Conservation (phyloP, 2,329 filamentous ascomycete genomes). For the Colletotrichum higginsianum region DNA sequence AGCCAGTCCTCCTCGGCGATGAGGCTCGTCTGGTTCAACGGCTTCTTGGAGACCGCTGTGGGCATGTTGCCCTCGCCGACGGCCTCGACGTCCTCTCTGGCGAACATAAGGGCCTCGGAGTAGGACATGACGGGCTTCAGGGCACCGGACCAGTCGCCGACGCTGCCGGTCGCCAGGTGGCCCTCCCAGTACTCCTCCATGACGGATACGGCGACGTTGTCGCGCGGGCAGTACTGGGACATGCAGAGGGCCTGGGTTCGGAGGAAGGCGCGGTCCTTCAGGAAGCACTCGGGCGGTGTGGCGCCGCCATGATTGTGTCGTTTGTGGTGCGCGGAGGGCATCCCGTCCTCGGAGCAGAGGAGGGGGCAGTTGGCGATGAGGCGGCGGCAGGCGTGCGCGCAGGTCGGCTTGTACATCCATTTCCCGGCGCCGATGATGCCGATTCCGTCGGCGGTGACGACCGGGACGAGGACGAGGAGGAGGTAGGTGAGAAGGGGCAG, state of each 20-base stretch:
- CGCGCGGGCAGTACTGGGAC: conserved; percentile 48
- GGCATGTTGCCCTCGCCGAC: conserved; percentile 16
- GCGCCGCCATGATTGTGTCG: background rate
- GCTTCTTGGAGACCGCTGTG: conserved; percentile 7
- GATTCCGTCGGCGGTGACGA: conserved; percentile 41
- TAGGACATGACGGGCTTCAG: conserved; percentile 47
- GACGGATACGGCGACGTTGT: conserved; percentile 30
- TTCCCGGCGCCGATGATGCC: conserved; percentile 54
- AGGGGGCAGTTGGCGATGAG: conserved; percentile 46
- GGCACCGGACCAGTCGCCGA: conserved; percentile 43
- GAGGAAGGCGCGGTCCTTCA: conserved; percentile 49
- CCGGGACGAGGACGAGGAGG: background rate
- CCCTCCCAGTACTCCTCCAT: conserved; percentile 51
- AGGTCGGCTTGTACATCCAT: conserved; percentile 53
- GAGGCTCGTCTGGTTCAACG: conserved; percentile 53
- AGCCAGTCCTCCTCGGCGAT: conserved; percentile 49
- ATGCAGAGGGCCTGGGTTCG: conserved; percentile 53
- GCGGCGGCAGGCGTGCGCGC: conserved; percentile 53
- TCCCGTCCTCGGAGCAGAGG: conserved; percentile 20
- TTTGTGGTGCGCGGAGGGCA: background rate
- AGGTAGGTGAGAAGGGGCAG: background rate
- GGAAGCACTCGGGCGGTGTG: conserved; percentile 48
- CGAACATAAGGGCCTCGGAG: conserved; percentile 34
- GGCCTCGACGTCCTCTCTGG: conserved; percentile 4
- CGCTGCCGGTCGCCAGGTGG: conserved; percentile 50